phyloP scores from a whole-genome alignment of 352 stramenopile species.

The Pythium folliculosum region DNA sequence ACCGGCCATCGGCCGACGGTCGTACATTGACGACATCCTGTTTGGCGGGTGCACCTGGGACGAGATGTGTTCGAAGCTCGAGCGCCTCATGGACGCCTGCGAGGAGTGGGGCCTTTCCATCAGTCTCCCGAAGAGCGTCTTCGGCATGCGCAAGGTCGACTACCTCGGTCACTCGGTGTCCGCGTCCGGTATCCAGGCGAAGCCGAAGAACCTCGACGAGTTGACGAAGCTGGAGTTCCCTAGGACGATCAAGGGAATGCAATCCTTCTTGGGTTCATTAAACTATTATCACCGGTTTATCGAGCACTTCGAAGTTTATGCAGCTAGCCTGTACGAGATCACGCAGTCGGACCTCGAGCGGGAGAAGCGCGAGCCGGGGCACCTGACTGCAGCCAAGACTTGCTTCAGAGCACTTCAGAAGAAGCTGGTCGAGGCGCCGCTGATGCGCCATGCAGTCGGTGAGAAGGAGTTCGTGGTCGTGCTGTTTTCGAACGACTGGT shows the following conservation, averaged over 20 bases:
- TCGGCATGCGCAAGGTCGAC: constrained; percentile 18
- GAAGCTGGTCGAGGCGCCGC: not conserved
- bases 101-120: constrained; percentile 27
- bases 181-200: constrained; percentile 7
- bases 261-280: constrained; percentile 25
- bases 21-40: constrained; percentile 32
- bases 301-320: constrained; percentile 21
- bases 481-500: constrained; percentile 20
- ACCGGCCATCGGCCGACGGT: constrained; percentile 14
- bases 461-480: not conserved
- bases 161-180: constrained; percentile 21
- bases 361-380: not conserved
- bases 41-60: constrained; percentile 8
- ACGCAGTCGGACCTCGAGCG: constrained; percentile 5
- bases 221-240: constrained; percentile 17
- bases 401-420: not conserved
- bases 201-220: constrained; percentile 23
- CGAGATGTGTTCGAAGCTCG: constrained; percentile 20
- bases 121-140: constrained; percentile 28
- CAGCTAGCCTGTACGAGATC: constrained; percentile 22
- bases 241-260: constrained; percentile 18
- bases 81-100: constrained; percentile 19
- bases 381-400: not conserved
- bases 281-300: constrained; percentile 30
- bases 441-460: not conserved